Percentiles rank a stretch among this genome's conserved stretches.
phyloP scores from a whole-genome alignment of 163 green algal species.

The Volvox carteri region DNA sequence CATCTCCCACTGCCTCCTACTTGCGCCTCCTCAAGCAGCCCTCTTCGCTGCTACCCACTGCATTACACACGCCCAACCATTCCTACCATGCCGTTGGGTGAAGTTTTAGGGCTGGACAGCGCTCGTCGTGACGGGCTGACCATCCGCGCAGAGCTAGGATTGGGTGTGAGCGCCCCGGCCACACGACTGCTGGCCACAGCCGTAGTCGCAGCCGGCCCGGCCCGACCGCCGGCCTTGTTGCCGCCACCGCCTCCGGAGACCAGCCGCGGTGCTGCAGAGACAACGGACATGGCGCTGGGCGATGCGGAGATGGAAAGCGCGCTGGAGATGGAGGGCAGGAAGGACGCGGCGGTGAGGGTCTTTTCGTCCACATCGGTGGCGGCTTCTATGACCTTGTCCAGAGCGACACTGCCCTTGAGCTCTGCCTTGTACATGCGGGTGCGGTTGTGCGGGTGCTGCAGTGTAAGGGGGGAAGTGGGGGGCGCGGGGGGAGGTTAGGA shows the following conservation, averaged over 20 bases:
- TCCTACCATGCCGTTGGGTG: conserved; percentile 37
- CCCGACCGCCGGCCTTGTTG: background rate
- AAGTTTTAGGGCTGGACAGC: background rate
- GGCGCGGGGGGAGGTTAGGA: too few relatives aligned
- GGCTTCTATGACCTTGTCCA: conserved; percentile 61
- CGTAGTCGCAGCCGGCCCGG: too few relatives aligned
- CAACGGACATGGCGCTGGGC: conserved; percentile 12
- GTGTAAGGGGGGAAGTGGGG: background rate
- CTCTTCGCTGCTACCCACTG: too few relatives aligned
- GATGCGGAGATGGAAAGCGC: background rate
- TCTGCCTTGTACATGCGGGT: conserved; percentile 82
- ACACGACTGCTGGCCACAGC: too few relatives aligned
- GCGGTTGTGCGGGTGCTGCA: conserved; percentile 78
- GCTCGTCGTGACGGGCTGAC: background rate
- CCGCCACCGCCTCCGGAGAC: background rate
- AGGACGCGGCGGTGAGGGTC: conserved; percentile 36
- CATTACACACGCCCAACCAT: background rate
- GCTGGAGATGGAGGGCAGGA: conserved; percentile 47
- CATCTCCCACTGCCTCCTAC: too few relatives aligned
- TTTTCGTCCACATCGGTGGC: conserved; percentile 58
- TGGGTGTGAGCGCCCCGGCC: background rate
- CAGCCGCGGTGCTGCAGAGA: background rate
- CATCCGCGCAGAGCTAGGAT: background rate
- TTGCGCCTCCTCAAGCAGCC: too few relatives aligned
- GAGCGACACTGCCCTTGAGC: conserved; percentile 68